These are phyloP conservation scores for Ziziphus jujuba DNA, from an alignment of 306 rosid species.

Conservation along the genomic window DNA sequence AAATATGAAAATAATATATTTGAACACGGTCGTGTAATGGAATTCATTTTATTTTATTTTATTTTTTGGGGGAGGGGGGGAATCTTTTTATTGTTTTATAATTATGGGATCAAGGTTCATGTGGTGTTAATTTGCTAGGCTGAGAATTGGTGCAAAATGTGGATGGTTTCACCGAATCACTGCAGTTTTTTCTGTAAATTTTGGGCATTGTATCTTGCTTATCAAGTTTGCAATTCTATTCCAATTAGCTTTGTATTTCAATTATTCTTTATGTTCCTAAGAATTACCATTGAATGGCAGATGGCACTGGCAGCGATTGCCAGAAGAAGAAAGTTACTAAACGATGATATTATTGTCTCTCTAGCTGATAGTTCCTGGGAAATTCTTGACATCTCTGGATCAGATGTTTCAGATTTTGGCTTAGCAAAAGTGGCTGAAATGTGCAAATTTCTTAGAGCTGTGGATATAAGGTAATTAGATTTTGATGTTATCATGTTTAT, in stretches of 20 bases:
- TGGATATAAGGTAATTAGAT: constrained; percentile 67
- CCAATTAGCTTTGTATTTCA: not conserved
- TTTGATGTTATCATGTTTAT: not conserved
- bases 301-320: constrained; percentile 69
- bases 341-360: constrained; percentile 67
- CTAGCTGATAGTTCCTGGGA: constrained; percentile 82
- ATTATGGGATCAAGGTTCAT: no score
- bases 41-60: no score
- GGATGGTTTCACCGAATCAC: no score
- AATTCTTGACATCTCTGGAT: constrained; percentile 75
- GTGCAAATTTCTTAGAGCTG: constrained; percentile 64
- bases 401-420: constrained; percentile 84
- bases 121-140: no score
- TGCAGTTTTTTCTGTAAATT: no score
- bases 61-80: no score
- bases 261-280: not conserved
- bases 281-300: constrained; percentile 34
- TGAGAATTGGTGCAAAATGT: no score
- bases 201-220: no score
- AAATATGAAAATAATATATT: not conserved
- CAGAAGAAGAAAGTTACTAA: constrained; percentile 69
- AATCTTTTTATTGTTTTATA: no score
- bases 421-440: constrained; percentile 59
- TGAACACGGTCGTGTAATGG: no score
- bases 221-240: no score